A percentile compares a stretch with the other conserved stretches of the same genome.
Evolutionary conservation across 2,329 filamentous ascomycete genomes (phyloP).

Genomic region (Myriosclerotinia curreyana): DNA sequence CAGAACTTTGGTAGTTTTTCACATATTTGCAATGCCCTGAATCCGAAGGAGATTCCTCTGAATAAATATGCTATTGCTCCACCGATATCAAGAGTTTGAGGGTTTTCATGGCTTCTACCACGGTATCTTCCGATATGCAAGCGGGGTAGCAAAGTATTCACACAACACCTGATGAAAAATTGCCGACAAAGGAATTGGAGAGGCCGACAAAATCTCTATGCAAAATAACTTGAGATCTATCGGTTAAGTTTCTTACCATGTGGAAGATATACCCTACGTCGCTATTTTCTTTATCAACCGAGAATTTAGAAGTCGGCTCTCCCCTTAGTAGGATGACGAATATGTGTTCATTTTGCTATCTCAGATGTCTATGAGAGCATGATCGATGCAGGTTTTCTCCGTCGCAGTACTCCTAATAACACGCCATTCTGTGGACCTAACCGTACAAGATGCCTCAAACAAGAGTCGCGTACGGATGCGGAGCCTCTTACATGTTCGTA

Average conservation of each 20-base stretch:
- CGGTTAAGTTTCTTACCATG: not conserved
- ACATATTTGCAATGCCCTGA: not conserved
- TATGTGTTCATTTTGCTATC: not conserved
- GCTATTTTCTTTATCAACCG: not conserved
- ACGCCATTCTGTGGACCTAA: not conserved
- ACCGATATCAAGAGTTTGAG: not conserved
- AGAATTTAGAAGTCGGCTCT: not conserved
- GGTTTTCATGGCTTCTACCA: constrained; percentile 2
- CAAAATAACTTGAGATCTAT: not conserved
- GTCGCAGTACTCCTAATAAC: not conserved
- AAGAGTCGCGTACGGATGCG: not conserved
- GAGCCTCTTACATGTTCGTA: not conserved
- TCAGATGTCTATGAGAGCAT: not conserved
- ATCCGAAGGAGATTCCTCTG: not conserved
- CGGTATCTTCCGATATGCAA: not conserved
- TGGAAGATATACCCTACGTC: not conserved
- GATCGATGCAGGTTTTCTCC: not conserved
- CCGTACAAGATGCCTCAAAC: not conserved
- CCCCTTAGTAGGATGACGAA: not conserved
- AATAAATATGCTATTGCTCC: not conserved
- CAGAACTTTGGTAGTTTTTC: not conserved
- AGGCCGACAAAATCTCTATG: not conserved
- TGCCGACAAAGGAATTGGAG: not conserved
- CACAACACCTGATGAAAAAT: not conserved
- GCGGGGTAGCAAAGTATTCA: not conserved